Evolutionary conservation across 352 stramenopile genomes (phyloP).

Genomic region (Phytopythium chamaehyphon): DNA sequence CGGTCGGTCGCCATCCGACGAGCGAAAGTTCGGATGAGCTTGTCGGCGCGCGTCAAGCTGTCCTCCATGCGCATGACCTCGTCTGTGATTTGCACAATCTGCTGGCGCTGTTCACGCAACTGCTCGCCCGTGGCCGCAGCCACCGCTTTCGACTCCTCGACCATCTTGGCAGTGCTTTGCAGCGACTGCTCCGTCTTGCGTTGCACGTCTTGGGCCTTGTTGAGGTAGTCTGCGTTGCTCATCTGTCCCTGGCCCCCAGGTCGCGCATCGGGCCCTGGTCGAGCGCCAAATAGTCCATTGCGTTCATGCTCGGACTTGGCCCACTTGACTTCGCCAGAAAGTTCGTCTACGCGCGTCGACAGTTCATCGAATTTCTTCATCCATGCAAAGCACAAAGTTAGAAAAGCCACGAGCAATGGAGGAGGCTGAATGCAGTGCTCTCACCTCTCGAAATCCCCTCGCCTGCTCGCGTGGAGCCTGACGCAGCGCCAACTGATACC

Average conservation of each 20-base stretch:
- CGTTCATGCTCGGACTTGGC: constrained; percentile 76
- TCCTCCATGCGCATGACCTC: constrained; percentile 87
- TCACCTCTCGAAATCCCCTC: constrained; percentile 64
- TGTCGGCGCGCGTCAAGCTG: constrained; percentile 70
- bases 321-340: constrained; percentile 77
- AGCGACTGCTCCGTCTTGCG: constrained; percentile 83
- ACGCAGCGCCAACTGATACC: constrained; percentile 73
- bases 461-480: constrained; percentile 72
- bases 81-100: constrained; percentile 87
- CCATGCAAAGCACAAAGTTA: constrained; percentile 2
- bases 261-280: constrained; percentile 14
- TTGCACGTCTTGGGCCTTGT: constrained; percentile 74
- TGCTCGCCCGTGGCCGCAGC: constrained; percentile 73
- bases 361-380: constrained; percentile 83
- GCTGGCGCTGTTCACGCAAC: constrained; percentile 74
- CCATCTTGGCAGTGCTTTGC: constrained; percentile 82
- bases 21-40: constrained; percentile 76
- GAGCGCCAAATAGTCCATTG: constrained; percentile 70
- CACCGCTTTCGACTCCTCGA: constrained; percentile 82
- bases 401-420: background rate
- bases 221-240: constrained; percentile 74
- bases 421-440: background rate
- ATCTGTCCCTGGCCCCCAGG: constrained; percentile 26
- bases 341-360: constrained; percentile 70
- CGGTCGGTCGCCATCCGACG: constrained; percentile 80